Base-by-base conservation (phyloP, 2,329 filamentous ascomycete species). In the Neurospora crassa region DNA sequence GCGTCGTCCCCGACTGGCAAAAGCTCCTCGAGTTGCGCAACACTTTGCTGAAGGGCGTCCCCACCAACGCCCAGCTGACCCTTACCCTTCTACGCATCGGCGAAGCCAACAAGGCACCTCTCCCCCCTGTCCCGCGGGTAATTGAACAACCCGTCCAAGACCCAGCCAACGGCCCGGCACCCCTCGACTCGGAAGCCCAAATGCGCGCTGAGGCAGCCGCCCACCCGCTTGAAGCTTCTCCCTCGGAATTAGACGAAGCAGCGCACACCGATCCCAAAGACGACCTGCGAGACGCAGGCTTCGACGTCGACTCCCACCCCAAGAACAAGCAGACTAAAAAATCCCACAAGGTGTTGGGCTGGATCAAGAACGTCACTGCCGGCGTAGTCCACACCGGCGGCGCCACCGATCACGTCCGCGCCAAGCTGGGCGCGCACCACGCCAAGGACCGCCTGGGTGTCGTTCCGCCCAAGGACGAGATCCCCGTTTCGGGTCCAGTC, bases 11-110 rank as follows among this genome's bases (percentile, higher is more conserved):
- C 0, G 83, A 90, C 75, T 96, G 92, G 92, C 85, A 92, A 76
- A 92, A 91, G 75, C 83, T 93, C 7, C 83, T 95, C 18, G 90
- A 94, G 76, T 81, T 93, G 12, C 86, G 91, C 72, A 93, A 93
- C 75, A 93, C 91, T 0, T 79, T 96, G 1, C 87, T 96, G 68
- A 92, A 91, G 78, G 92, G 92, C 1, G 90, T 95, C 0, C 93
- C 93, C 0, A 96, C 92, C 1, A 95, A 96, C 77, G 92, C 92
- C 2, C 93, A 96, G 77, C 86, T 96, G 20, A 90, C 92, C 0
- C 82, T 96, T 29, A 96, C 93, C 0, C 84, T 96, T 0, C 87
- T 96, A 5, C 90, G 93, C 3, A 89, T 95, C 40, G 92, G 92
- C 45, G 93, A 96, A 80, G 87, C 87, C 10, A 94, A 94, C 80